Evolutionary conservation across 495 filamentous ascomycete genomes (phyloP).

Genomic region (Staphylotrichum longicolle): DNA sequence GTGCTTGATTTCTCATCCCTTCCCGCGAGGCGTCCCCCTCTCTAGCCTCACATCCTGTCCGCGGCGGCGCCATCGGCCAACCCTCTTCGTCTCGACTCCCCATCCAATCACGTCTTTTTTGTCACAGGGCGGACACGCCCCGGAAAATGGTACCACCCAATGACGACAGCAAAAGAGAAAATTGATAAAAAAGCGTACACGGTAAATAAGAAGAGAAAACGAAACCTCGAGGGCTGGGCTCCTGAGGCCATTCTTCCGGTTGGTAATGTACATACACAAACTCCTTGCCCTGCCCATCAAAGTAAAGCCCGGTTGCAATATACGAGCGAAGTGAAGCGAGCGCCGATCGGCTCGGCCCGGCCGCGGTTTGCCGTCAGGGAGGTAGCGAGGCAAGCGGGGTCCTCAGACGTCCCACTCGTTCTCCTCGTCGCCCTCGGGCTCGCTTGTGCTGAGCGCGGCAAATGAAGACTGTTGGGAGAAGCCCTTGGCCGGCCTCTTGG

Average conservation of each 20-base stretch:
- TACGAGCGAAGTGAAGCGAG: not conserved
- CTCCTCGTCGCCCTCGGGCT: constrained; percentile 43
- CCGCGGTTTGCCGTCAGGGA: not conserved
- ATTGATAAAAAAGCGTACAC: not conserved
- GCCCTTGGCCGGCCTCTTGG: constrained; percentile 31
- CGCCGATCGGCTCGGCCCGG: not conserved
- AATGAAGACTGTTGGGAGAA: constrained; percentile 47
- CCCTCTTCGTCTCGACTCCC: not conserved
- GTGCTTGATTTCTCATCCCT: not conserved
- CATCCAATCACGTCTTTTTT: constrained; percentile 6
- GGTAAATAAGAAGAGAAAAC: constrained; percentile 2
- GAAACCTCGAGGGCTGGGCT: constrained; percentile 17
- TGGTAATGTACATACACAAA: constrained; percentile 30
- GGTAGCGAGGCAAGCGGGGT: not conserved
- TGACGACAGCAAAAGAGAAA: not conserved
- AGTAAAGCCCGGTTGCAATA: constrained; percentile 16
- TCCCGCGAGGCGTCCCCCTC: not conserved
- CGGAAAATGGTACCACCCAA: constrained; percentile 2
- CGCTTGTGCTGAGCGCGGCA: constrained; percentile 45
- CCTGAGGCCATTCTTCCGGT: constrained; percentile 22
- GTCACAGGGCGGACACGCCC: not conserved
- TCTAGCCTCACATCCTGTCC: too few species aligned
- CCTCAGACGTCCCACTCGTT: constrained; percentile 51
- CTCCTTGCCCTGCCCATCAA: constrained; percentile 29
- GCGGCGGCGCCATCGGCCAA: too few species aligned